phyloP scores from a whole-genome alignment of 805 yeast species.

The Starmerella sirachaensis region DNA sequence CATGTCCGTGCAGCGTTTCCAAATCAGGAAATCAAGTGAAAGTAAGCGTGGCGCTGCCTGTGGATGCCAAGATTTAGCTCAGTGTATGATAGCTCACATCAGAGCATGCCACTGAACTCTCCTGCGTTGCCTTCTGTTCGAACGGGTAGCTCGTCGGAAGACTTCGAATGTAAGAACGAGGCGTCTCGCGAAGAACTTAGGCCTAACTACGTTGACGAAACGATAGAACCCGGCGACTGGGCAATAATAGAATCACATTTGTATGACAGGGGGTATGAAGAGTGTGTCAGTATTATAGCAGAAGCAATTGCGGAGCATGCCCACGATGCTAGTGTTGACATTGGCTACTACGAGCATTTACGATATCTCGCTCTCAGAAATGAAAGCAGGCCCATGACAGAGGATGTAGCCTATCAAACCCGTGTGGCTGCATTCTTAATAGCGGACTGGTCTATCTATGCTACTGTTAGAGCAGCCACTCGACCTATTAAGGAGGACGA shows the following conservation, averaged over 20 bases:
- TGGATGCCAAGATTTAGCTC: no score
- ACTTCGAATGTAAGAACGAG: no score
- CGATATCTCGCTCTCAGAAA: constrained; percentile 28
- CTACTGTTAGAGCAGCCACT: constrained; percentile 47
- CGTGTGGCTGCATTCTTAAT: constrained; percentile 35
- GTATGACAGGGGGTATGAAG: constrained; percentile 27
- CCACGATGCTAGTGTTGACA: constrained; percentile 16
- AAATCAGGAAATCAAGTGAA: no score
- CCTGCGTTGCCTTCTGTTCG: no score
- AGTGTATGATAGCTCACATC: no score
- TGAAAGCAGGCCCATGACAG: constrained; percentile 16
- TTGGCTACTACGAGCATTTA: constrained; percentile 33
- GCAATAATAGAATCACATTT: constrained; percentile 6
- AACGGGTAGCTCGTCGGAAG: no score
- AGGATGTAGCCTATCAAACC: constrained; percentile 18
- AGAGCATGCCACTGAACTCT: no score
- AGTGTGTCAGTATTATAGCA: constrained; percentile 33
- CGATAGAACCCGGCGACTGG: no score
- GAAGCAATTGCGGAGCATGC: constrained; percentile 18
- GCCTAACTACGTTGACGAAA: no score
- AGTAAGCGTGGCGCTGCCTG: no score
- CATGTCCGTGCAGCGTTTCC: no score
- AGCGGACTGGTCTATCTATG: constrained; percentile 40
- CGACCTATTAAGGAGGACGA: constrained; percentile 39
- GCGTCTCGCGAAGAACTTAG: no score